Evolutionary conservation across 108 stramenopile species (phyloP).

Genomic region (Nitzschia sp.): DNA sequence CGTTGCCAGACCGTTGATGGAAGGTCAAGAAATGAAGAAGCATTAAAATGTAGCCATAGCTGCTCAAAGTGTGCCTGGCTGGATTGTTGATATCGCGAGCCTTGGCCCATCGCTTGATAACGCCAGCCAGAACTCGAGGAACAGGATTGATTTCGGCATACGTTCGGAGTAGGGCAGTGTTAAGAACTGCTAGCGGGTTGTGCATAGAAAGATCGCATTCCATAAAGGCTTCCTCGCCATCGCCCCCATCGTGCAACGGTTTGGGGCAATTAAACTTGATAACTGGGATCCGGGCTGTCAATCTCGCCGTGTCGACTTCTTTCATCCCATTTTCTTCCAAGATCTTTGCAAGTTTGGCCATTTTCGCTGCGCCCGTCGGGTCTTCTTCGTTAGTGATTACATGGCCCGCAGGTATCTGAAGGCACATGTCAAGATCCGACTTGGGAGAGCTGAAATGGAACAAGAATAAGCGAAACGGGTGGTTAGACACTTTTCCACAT

Average conservation of each 20-base stretch:
- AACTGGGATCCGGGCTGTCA: conserved; percentile 98
- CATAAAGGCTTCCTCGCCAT: conserved; percentile 66
- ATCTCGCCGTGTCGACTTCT: conserved; percentile 84
- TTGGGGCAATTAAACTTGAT: conserved; percentile 86
- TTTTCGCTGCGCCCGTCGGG: conserved; percentile 65
- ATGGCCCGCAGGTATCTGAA: conserved; percentile 63
- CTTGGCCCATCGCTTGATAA: conserved; percentile 97
- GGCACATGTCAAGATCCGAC: conserved; percentile 88
- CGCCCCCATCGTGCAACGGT: conserved; percentile 27
- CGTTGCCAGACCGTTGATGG: conserved; percentile 59
- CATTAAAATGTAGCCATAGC: conserved; percentile 97
- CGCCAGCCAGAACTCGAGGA: conserved; percentile 86
- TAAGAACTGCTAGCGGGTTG: conserved; percentile 95
- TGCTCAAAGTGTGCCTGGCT: conserved; percentile 90
- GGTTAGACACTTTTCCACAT: neutral
- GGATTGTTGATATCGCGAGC: conserved; percentile 94
- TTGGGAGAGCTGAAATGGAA: conserved; percentile 49
- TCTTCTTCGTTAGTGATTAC: conserved; percentile 47
- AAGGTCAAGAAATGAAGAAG: conserved; percentile 93
- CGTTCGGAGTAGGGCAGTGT: conserved; percentile 89
- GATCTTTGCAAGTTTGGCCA: conserved; percentile 71
- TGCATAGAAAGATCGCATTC: conserved; percentile 96
- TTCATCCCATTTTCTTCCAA: conserved; percentile 77
- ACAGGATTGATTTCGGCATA: conserved; percentile 83
- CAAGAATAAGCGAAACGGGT: neutral